Conservation (phyloP, 805 yeast species). For the Ogataea haglerorum region DNA sequence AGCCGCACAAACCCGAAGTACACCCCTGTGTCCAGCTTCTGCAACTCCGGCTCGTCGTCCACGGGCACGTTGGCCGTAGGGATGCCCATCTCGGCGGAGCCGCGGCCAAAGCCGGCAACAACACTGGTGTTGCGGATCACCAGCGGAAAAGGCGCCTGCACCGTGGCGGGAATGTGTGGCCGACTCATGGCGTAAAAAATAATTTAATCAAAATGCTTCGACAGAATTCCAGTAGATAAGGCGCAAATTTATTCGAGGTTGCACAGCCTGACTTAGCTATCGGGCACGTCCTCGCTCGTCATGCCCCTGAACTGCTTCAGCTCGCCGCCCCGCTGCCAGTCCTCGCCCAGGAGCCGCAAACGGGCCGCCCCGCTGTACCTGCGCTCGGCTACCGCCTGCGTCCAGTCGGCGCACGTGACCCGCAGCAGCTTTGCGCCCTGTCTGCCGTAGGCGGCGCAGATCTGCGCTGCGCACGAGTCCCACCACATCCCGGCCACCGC, state of each 20-base stretch:
- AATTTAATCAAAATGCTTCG: neutral
- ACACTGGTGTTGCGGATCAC: slow-evolving; percentile 44
- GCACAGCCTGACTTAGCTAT: neutral
- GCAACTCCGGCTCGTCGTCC: slow-evolving; percentile 37
- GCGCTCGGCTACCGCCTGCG: slow-evolving; percentile 45
- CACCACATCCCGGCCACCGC: slow-evolving; percentile 81
- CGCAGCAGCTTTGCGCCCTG: slow-evolving; percentile 67
- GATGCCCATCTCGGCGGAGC: slow-evolving; percentile 87
- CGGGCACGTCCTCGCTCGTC: slow-evolving; percentile 29
- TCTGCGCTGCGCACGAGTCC: slow-evolving; percentile 71
- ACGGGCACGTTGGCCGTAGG: slow-evolving; percentile 93
- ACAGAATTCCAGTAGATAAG: neutral
- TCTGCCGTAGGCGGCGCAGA: slow-evolving; percentile 54
- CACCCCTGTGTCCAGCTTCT: slow-evolving; percentile 66
- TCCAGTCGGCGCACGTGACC: slow-evolving; percentile 49
- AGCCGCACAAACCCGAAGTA: slow-evolving; percentile 69
- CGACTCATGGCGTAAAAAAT: slow-evolving; percentile 23
- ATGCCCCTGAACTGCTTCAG: slow-evolving; percentile 44
- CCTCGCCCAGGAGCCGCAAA: slow-evolving; percentile 73
- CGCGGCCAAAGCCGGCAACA: slow-evolving; percentile 90
- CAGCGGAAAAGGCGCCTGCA: slow-evolving; percentile 47
- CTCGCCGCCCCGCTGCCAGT: slow-evolving; percentile 52
- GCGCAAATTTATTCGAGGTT: neutral
- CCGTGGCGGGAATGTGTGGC: slow-evolving; percentile 43
- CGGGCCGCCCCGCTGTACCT: slow-evolving; percentile 78